Evolutionary conservation across 2,329 filamentous ascomycete genomes (phyloP).

Genomic region (Ascochyta clinopodiicola): DNA sequence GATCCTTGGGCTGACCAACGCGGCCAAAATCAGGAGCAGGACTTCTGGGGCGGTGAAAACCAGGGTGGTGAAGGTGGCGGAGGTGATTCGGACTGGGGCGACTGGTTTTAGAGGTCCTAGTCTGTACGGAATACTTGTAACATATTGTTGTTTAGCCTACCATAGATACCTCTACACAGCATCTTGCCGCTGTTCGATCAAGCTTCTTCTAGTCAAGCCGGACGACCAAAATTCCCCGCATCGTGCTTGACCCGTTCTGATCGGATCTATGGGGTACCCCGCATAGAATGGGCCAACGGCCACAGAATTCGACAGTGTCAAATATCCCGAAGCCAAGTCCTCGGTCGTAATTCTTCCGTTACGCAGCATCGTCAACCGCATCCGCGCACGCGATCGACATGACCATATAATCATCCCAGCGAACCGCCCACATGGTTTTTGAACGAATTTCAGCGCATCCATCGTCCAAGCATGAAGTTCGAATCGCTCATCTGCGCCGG

Average conservation of each 20-base stretch:
- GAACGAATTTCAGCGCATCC: not conserved
- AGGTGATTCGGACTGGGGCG: slow-evolving; percentile 31
- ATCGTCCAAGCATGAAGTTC: slow-evolving; percentile 19
- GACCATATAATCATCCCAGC: slow-evolving; percentile 1
- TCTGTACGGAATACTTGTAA: slow-evolving; percentile 3
- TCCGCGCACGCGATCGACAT: not conserved
- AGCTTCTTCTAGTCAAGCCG: not conserved
- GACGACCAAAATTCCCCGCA: not conserved
- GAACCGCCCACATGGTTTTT: not conserved
- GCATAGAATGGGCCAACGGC: slow-evolving; percentile 2
- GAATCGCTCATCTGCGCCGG: not conserved
- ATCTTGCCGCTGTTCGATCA: not conserved
- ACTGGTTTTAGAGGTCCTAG: slow-evolving; percentile 28
- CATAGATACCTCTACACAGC: not conserved
- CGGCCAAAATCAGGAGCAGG: slow-evolving; percentile 27
- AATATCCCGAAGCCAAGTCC: slow-evolving; percentile 1
- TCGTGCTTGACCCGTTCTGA: not conserved
- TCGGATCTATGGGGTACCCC: slow-evolving; percentile 10
- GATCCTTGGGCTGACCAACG: slow-evolving; percentile 34
- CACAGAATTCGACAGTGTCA: not conserved
- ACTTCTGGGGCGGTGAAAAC: slow-evolving; percentile 36
- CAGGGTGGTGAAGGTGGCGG: slow-evolving; percentile 45
- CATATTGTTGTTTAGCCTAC: slow-evolving; percentile 3
- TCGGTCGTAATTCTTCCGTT: slow-evolving; percentile 28
- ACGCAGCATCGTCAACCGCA: not conserved